These are phyloP conservation scores for Populus deltoides DNA, from an alignment of 345 rosid species.

Conservation along the genomic window DNA sequence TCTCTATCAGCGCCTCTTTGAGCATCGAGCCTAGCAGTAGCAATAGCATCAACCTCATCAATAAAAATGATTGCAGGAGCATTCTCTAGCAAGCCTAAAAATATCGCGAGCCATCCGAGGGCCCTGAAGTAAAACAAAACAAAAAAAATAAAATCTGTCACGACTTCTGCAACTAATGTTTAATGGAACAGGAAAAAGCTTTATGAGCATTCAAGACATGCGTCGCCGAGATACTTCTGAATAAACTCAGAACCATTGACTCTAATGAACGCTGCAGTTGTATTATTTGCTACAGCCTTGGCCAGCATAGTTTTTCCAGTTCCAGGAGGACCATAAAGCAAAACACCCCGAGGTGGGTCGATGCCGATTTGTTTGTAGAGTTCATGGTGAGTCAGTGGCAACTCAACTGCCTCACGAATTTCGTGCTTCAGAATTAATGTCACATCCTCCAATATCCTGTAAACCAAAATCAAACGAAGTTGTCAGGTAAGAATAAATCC, in stretches of 20 bases:
- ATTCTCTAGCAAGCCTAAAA: conserved; percentile 84
- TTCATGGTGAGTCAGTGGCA: conserved; percentile 81
- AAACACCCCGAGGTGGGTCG: conserved; percentile 87
- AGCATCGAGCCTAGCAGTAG: conserved; percentile 93
- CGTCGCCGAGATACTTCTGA: conserved; percentile 29
- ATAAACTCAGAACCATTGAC: conserved; percentile 26
- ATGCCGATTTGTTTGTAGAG: conserved; percentile 83
- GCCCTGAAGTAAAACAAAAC: conserved; percentile 35
- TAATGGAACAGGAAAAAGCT: background rate
- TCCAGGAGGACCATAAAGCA: conserved; percentile 92
- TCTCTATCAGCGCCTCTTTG: conserved; percentile 91
- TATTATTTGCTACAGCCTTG: conserved; percentile 50
- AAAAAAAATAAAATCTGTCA: too few species aligned
- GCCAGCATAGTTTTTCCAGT: conserved; percentile 95
- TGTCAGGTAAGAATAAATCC: background rate
- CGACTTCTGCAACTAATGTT: too few species aligned
- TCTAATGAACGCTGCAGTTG: conserved; percentile 26
- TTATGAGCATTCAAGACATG: conserved; percentile 12
- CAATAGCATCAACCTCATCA: conserved; percentile 91
- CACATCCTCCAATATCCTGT: conserved; percentile 96
- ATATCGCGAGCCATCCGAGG: conserved; percentile 93
- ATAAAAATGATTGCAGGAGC: conserved; percentile 92
- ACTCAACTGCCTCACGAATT: conserved; percentile 92
- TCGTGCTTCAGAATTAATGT: conserved; percentile 91
- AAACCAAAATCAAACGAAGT: background rate